Percentiles rank a stretch among this genome's conserved stretches.
Conservation (phyloP, 768 basidiomycete genomes). For the Podaxis sp. region DNA sequence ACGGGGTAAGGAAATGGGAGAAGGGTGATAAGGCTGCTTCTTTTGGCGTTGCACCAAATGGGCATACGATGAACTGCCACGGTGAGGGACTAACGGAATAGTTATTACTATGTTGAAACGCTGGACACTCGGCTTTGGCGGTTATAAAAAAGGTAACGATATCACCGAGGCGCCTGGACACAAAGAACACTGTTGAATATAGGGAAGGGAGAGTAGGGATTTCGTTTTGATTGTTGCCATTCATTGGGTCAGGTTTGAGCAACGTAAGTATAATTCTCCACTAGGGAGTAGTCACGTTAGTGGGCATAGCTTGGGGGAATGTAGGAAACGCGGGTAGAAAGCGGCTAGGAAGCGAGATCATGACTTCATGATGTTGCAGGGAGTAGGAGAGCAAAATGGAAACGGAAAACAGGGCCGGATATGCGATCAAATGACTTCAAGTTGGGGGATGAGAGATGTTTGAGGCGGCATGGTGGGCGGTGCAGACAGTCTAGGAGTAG, state of each 20-base stretch:
- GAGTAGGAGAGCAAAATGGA: conserved; percentile 15
- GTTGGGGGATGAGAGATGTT: not conserved
- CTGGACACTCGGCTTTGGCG: not conserved
- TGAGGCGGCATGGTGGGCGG: not conserved
- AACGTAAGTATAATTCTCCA: conserved; percentile 2
- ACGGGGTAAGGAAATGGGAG: conserved; percentile 3
- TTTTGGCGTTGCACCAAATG: not conserved
- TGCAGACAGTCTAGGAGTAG: not conserved
- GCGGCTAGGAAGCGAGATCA: conserved; percentile 16
- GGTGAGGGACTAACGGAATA: not conserved
- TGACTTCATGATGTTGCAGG: conserved; percentile 15
- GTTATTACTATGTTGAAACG: not conserved
- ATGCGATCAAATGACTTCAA: not conserved
- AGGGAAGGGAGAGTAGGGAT: not conserved
- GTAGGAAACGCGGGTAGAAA: conserved; percentile 15
- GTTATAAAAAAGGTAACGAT: not conserved
- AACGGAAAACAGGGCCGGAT: conserved; percentile 10
- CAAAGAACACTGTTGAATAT: not conserved
- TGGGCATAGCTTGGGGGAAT: not conserved
- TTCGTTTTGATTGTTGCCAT: conserved; percentile 9
- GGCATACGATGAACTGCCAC: not conserved
- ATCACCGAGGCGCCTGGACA: not conserved
- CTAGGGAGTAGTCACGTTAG: conserved; percentile 3
- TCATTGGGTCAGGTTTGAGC: not conserved
- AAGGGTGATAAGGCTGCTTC: conserved; percentile 13